Evolutionary conservation across 495 filamentous ascomycete species (phyloP), one percentile per base, ranked within the genome.

Genomic region (Mycothermus thermophilus): DNA sequence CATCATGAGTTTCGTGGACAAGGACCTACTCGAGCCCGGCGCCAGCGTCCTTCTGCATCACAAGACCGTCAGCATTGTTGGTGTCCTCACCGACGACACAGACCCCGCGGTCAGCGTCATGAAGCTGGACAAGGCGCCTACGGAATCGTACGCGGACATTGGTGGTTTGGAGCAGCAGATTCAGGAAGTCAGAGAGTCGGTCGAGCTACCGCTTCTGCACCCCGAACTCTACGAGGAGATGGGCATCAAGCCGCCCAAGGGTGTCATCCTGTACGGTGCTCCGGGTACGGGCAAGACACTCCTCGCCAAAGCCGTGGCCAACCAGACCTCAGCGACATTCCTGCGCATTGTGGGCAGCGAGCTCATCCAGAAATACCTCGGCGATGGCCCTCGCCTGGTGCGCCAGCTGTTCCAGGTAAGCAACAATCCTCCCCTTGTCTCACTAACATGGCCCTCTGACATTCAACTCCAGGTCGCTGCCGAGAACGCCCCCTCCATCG

Each of bases 1-100:
- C 33, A 99, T 99, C 71, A 99, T 99, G 90, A 95, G 88, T 26
- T 99, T 99, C 48, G 90, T 99, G 25, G 90, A 99, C 66, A 99
- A 99, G 62, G 90, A 99, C 50, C 72, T 99, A 8, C 74, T 99
- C 11, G 90, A 99, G 58, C 90, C 90, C 4, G 90, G 90, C 34
- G 87, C 90, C 12, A 93, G 84, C 51, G 88, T 99, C 38, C 66
- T 99, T 19, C 66, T 99, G 30, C 90, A 99, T 51, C 90, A 99
- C 61, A 99, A 99, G 62, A 85, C 80, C 13, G 92, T 96, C 21
- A 94, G 86, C 8, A 94, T 99, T 32, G 90, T 99, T 28, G 90
- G 90, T 54, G 90, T 99, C 12, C 67, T 99, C 46, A 95, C 90
- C 3, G 90, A 96, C 48, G 90, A 99, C 54, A 77, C 90, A 8